These are phyloP conservation scores for Penicillium atrosanguineum DNA, from an alignment of 495 filamentous ascomycete genomes.

Conservation along the genomic window DNA sequence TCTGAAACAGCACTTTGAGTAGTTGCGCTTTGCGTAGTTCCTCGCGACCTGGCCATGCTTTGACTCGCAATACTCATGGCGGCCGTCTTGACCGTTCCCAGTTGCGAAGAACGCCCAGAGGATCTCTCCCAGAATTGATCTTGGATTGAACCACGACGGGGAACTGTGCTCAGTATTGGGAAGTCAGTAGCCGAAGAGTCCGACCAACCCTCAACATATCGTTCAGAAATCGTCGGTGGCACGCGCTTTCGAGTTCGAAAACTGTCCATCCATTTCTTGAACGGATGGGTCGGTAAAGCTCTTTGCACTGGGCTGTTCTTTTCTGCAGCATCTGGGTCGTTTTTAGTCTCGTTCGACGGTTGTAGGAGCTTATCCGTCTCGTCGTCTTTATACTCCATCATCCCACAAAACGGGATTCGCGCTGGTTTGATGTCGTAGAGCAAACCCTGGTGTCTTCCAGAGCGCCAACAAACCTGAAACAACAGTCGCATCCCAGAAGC, in stretches of 20 bases:
- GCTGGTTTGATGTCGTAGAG: background rate
- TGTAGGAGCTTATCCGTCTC: conserved; percentile 2
- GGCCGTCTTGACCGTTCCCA: conserved; percentile 74
- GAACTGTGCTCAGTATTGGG: conserved; percentile 18
- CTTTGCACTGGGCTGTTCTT: conserved; percentile 4
- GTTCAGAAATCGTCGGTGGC: conserved; percentile 22
- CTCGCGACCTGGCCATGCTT: conserved; percentile 61
- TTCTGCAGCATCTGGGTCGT: conserved; percentile 3
- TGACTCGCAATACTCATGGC: conserved; percentile 68
- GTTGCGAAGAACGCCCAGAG: conserved; percentile 71
- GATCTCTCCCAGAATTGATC: conserved; percentile 52
- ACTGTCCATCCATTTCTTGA: conserved; percentile 56
- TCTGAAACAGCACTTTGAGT: conserved; percentile 56
- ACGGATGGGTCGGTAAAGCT: conserved; percentile 26
- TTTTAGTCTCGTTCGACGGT: conserved; percentile 10
- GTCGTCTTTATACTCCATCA: conserved; percentile 16
- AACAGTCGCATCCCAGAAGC: conserved; percentile 4
- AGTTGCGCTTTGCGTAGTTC: conserved; percentile 47
- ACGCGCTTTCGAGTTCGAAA: conserved; percentile 42
- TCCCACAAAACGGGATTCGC: conserved; percentile 4
- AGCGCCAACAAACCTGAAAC: background rate
- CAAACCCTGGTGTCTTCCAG: conserved; percentile 10
- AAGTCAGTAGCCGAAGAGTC: conserved; percentile 34
- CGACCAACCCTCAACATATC: conserved; percentile 44
- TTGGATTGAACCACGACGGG: conserved; percentile 18